Base-by-base conservation (phyloP, 2,329 filamentous ascomycete genomes). In the Sporothrix inflata region DNA sequence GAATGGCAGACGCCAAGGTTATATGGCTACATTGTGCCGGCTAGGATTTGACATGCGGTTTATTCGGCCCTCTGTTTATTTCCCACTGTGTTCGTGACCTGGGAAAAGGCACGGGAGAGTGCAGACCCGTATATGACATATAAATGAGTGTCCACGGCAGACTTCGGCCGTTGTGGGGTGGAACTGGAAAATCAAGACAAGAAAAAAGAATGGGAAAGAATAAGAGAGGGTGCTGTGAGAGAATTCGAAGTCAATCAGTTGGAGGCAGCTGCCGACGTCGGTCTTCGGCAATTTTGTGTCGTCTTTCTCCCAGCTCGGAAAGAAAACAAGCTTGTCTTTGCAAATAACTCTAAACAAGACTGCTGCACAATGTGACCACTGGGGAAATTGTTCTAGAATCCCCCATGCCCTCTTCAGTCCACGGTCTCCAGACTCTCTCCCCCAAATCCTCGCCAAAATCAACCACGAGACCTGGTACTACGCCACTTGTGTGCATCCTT, bases 11-110 rank as follows among this genome's bases (percentile, higher is more conserved):
- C 8, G 30, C 30, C 55, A 61, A 61, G 38, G 60, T 65, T 65
- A 65, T 65, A 65, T 65, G 60, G 38, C 12, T 45, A 63, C 57
- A 42, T 21, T 40, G 38, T 24, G n/a, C 38, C 40, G 60, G n/a
- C 2, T 42, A 11, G 3, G 3, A 8, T 27, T 7, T 7, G 4
- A 16, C 4, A n/a, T 45, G 38, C 60, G n/a, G 2, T 27, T 45
- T 27, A 3, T 61, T 61, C 30, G 27, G 14, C 19, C 21, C 9
- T 65, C 6, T 65, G 5, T 34, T 30, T 6, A 24, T 9, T 38
- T 7, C 1, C n/a, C 6, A 40, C 19, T 34, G 30, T 34, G 3
- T n/a, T 16, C 57, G 57, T 40, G 57, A 61, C 57, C 57, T 61
- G 57, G 57, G 30, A 61, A 61, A n/a, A 61, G 30, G 30, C 57